Percentiles rank a stretch among this genome's conserved stretches.
phyloP scores from a whole-genome alignment of 345 rosid genomes.

The Gynandropsis gynandra region DNA sequence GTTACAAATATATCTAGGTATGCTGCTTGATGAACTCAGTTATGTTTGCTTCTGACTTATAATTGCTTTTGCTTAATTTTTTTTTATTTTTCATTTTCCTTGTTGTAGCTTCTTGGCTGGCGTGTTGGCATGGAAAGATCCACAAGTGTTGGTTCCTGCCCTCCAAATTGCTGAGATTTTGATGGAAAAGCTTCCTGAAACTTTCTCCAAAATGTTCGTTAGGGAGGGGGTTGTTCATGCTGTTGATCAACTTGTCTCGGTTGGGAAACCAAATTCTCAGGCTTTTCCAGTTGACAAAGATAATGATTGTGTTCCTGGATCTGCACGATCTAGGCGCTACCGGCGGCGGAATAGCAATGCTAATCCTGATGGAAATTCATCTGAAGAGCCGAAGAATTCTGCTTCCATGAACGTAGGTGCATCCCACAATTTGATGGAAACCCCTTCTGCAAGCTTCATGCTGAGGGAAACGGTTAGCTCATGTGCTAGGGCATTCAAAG shows the following conservation, averaged over 20 bases:
- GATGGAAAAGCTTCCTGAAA: constrained; percentile 98
- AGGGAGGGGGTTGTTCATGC: constrained; percentile 99
- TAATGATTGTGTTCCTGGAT: constrained; percentile 58
- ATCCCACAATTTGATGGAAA: constrained; percentile 58
- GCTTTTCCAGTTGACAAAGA: constrained; percentile 64
- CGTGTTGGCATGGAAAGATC: constrained; percentile 99
- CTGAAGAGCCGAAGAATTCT: constrained; percentile 58
- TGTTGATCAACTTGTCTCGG: constrained; percentile 79
- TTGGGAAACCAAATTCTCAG: constrained; percentile 50
- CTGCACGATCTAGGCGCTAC: constrained; percentile 83
- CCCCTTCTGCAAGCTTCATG: constrained; percentile 57
- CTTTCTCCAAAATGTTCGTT: constrained; percentile 87
- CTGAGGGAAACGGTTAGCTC: constrained; percentile 69
- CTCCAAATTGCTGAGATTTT: constrained; percentile 94
- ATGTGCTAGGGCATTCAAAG: constrained; percentile 84
- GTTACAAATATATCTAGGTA: constrained; percentile 95
- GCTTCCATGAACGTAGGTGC: constrained; percentile 49
- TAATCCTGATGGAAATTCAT: constrained; percentile 54
- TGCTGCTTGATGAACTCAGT: constrained; percentile 8
- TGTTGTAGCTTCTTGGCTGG: constrained; percentile 84
- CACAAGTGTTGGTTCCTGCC: constrained; percentile 92
- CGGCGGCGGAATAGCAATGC: constrained; percentile 70
- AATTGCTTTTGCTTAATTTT: background rate
- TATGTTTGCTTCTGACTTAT: constrained; percentile 2
- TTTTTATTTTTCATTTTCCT: constrained; percentile 18